phyloP scores from a whole-genome alignment of 768 basidiomycete species.

The Sarcodon aspratus region DNA sequence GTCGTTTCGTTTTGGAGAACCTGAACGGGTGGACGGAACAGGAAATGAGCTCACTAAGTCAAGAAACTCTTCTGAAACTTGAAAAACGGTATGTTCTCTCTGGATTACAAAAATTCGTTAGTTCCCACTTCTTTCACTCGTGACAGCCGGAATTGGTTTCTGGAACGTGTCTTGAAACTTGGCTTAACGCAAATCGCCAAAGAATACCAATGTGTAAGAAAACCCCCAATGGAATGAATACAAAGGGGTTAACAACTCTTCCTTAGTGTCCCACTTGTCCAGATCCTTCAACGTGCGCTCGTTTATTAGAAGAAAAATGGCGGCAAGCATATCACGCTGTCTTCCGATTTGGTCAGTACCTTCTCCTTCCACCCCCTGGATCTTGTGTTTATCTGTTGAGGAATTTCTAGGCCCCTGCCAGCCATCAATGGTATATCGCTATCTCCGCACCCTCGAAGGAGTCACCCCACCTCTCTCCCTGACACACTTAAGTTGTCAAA shows the following conservation, averaged over 20 bases:
- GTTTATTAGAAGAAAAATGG: constrained; percentile 89
- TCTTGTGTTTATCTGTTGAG: background rate
- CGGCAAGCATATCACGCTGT: constrained; percentile 77
- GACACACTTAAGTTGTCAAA: constrained; percentile 82
- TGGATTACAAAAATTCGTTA: background rate
- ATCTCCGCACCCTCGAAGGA: constrained; percentile 82
- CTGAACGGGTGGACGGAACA: constrained; percentile 78
- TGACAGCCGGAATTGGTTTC: constrained; percentile 81
- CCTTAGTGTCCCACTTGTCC: constrained; percentile 73
- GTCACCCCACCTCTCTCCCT: constrained; percentile 81
- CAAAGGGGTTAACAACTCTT: background rate
- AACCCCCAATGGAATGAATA: background rate
- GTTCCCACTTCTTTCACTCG: background rate
- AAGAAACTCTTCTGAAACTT: constrained; percentile 77
- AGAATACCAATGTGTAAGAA: constrained; percentile 84
- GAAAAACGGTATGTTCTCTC: constrained; percentile 56
- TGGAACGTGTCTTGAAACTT: constrained; percentile 88
- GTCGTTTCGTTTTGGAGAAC: constrained; percentile 87
- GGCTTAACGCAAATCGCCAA: constrained; percentile 81
- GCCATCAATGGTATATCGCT: constrained; percentile 88
- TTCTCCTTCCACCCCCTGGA: background rate
- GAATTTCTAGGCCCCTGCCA: constrained; percentile 59
- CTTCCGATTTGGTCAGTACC: constrained; percentile 63
- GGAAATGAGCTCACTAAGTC: constrained; percentile 71
- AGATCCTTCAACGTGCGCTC: constrained; percentile 68